A percentile compares a stretch with the other conserved stretches of the same genome.
phyloP scores from a whole-genome alignment of 805 yeast species.

The Candida vaughaniae region DNA sequence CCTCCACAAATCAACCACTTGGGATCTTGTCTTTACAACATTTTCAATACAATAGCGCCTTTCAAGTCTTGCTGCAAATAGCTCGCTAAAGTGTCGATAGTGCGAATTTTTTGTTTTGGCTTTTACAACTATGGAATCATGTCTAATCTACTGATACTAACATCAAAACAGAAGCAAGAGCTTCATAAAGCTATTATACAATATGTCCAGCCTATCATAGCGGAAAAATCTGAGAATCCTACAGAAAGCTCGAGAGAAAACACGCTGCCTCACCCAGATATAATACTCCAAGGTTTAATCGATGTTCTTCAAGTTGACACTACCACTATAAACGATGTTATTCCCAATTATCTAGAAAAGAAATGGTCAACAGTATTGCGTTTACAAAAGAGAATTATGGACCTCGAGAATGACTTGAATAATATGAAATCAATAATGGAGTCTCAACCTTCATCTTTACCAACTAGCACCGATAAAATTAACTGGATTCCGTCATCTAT shows the following conservation, averaged over 20 bases:
- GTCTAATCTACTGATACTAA: conserved; percentile 30
- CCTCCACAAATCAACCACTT: no score
- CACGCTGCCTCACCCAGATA: conserved; percentile 12
- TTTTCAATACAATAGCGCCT: no score
- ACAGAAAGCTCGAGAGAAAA: neutral
- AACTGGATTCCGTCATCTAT: conserved; percentile 64
- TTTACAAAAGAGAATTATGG: conserved; percentile 70
- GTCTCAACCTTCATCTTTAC: conserved; percentile 15
- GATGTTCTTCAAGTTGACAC: conserved; percentile 12
- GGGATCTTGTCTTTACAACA: no score
- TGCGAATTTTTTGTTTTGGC: no score
- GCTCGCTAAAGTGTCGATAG: no score
- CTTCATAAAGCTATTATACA: conserved; percentile 48
- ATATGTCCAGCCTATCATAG: conserved; percentile 41
- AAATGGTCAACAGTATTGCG: conserved; percentile 88
- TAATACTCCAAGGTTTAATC: conserved; percentile 13
- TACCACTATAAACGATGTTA: conserved; percentile 17
- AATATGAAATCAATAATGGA: conserved; percentile 49
- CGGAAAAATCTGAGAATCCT: no score
- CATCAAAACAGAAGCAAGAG: conserved; percentile 45
- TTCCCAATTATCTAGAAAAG: conserved; percentile 55
- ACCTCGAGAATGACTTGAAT: conserved; percentile 59
- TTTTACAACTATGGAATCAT: no score
- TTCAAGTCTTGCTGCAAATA: no score
- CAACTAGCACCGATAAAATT: conserved; percentile 22